Base-by-base conservation (phyloP, 148 eudicot species). In the Heliamphora exappendiculata region DNA sequence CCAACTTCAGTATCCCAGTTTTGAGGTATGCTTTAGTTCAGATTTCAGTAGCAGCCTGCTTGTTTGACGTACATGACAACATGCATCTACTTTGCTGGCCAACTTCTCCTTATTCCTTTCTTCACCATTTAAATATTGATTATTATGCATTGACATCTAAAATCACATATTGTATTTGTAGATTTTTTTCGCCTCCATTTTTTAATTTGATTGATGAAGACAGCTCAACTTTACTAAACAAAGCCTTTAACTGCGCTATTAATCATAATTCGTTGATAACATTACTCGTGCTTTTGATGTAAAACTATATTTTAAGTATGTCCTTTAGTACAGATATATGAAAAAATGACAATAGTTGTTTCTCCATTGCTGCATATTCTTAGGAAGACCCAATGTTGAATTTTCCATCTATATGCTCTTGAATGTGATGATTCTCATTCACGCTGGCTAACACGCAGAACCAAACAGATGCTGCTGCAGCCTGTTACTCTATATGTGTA, bases 1-100 rank as follows among this genome's bases (percentile, higher is more conserved):
- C 88, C 82, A 54, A 73, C 67, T 87, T 49, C 85, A 83, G 51
- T 95, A 89, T 86, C 91, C 94, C 54, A 91, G 93, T 87, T 93
- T 89, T 87, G 94, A 88, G 97, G 99, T 93, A 93, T 62, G 83
- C 39, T 3, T 39, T 2, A 72, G 33, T 31, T 12, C 41, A 51
- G 53, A 26, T 54, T 57, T 60, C 7, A 6, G 11, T 39, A 47
- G 31, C 64, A 24, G 54, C 14, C 24, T 28, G 67, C 28, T 62
- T 22, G 41, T 17, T 64, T 36, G 22, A 31, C 17, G 24, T 37
- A 33, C 20, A 36, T 39, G 59, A 24, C n/a, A 63, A 45, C 70
- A 47, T 44, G 47, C 55, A 39, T 45, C 5, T 76, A 45, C 19
- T 45, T 22, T 64, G 75, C 62, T 70, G 70, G 37, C 36, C 49